phyloP scores from a whole-genome alignment of 176 grass and related monocot genomes.

The Phoenix dactylifera region DNA sequence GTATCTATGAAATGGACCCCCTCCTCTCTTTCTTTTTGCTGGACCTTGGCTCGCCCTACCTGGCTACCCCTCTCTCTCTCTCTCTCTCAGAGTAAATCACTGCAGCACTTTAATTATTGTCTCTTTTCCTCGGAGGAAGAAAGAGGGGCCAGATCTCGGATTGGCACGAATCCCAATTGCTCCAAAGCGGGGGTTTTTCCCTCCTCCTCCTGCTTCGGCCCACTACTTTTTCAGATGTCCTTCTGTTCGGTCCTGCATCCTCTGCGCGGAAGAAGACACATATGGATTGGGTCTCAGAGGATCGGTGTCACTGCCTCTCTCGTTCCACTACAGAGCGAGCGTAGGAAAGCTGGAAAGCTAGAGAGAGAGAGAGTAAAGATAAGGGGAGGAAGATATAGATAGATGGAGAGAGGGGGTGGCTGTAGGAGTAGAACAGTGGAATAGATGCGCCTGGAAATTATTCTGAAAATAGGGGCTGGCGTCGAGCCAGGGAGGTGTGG shows the following conservation, averaged over 20 bases:
- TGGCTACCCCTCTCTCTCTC: not conserved
- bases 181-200: not conserved
- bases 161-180: conserved; percentile 22
- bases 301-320: not conserved
- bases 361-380: too few species aligned
- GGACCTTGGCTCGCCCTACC: too few species aligned
- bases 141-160: conserved; percentile 13
- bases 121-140: conserved; percentile 5
- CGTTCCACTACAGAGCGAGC: too few species aligned
- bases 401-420: too few species aligned
- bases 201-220: not conserved
- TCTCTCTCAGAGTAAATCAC: not conserved
- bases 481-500: conserved; percentile 49
- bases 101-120: conserved; percentile 20
- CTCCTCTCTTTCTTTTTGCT: too few species aligned
- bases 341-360: too few species aligned
- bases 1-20: too few species aligned
- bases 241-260: not conserved
- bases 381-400: too few species aligned
- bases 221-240: not conserved
- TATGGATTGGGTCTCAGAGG: not conserved
- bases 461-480: conserved; percentile 63
- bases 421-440: not conserved
- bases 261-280: not conserved
- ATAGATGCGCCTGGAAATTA: conserved; percentile 64